Conservation (phyloP, 805 yeast species). For the Sugiyamaella lignohabitans region DNA sequence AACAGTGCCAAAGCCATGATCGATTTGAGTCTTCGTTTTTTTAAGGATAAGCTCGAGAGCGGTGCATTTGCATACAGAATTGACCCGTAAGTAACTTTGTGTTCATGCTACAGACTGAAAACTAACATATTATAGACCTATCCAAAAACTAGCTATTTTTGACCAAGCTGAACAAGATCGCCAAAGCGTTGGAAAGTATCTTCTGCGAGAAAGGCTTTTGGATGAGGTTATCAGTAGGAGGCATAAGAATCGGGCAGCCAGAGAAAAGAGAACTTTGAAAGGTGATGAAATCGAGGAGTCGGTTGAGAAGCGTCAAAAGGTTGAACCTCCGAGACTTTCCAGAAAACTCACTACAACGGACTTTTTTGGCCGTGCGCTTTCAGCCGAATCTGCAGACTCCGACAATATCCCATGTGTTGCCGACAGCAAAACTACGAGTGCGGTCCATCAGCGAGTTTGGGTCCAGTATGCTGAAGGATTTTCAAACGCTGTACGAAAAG, state of each 20-base stretch:
- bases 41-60: constrained; percentile 26
- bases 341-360: background rate
- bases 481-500: constrained; percentile 83
- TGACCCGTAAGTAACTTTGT: constrained; percentile 25
- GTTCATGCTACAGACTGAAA: too few species aligned
- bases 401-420: background rate
- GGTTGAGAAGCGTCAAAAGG: constrained; percentile 5
- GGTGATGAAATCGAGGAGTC: background rate
- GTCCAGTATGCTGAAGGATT: constrained; percentile 90
- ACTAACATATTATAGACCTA: constrained; percentile 16
- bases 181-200: constrained; percentile 16
- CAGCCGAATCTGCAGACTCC: background rate
- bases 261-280: background rate
- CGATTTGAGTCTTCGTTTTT: constrained; percentile 20
- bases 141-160: constrained; percentile 25
- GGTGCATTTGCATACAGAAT: constrained; percentile 27
- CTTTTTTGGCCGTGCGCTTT: constrained; percentile 17
- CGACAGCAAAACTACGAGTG: background rate
- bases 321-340: background rate
- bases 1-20: constrained; percentile 23
- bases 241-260: background rate
- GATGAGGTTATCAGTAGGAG: background rate
- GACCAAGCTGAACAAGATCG: constrained; percentile 13
- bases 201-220: constrained; percentile 13
- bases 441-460: constrained; percentile 45